Conservation (phyloP, 2,329 filamentous ascomycete genomes). For the Fusarium sp. region DNA sequence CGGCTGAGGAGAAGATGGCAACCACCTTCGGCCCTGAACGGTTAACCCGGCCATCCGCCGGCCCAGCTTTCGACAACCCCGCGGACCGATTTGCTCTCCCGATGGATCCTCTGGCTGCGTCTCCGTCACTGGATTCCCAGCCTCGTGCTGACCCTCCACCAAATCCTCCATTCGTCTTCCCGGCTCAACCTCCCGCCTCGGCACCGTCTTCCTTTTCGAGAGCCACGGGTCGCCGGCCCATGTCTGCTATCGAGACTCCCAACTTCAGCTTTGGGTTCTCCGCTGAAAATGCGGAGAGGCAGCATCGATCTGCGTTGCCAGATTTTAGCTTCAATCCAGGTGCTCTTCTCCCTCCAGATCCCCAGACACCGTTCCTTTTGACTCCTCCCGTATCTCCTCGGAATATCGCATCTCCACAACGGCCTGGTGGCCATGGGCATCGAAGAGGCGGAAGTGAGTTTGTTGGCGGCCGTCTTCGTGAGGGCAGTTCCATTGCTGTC, state of each 20-base stretch:
- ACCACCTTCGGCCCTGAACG: conserved; percentile 52
- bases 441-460: conserved; percentile 87
- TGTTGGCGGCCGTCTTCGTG: conserved; percentile 76
- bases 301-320: conserved; percentile 55
- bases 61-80: conserved; percentile 39
- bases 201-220: conserved; percentile 61
- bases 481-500: conserved; percentile 67
- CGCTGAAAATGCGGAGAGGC: conserved; percentile 43
- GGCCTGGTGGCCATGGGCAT: conserved; percentile 76
- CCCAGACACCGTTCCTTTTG: conserved; percentile 52
- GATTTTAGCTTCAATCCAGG: conserved; percentile 68
- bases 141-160: conserved; percentile 55
- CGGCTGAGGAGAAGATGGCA: conserved; percentile 59
- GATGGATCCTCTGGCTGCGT: conserved; percentile 28
- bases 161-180: conserved; percentile 75
- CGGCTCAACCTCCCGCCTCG: conserved; percentile 58
- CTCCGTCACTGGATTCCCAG: conserved; percentile 27
- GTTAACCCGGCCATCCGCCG: conserved; percentile 45
- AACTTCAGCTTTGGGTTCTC: conserved; percentile 45
- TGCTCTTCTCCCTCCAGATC: conserved; percentile 56
- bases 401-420: conserved; percentile 64
- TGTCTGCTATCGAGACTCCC: conserved; percentile 62
- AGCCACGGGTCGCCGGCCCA: conserved; percentile 60
- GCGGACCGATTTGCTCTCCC: conserved; percentile 38
- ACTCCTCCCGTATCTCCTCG: conserved; percentile 67